Evolutionary conservation across 2,329 filamentous ascomycete genomes (phyloP), one percentile per base, ranked within the genome.

Genomic region (Alternaria postmessia): DNA sequence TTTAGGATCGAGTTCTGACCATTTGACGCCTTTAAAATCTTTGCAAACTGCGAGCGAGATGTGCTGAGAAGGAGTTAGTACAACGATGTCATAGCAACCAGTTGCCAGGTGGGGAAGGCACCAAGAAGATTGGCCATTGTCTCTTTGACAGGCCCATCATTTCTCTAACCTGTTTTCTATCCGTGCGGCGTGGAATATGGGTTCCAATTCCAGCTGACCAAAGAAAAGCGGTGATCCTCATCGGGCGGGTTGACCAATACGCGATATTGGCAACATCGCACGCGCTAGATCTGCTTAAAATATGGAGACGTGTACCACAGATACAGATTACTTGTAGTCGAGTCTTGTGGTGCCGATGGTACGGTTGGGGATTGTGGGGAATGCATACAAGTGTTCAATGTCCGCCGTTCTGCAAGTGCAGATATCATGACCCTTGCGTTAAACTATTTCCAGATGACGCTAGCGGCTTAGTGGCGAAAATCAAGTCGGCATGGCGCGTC

Each of bases 81-180:
- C 38, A 30, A n/a, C 24, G 11, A 28, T n/a, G 20, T 22, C 20
- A 22, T 16, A 12, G 26, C 51, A 42, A 34, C 18, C n/a, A 14
- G n/a, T 4, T n/a, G 20, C 22, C 39, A 32, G 24, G 12, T n/a
- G 22, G 28, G n/a, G 24, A 20, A n/a, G 26, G 46, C 49, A 59
- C 56, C 28, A 59, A n/a, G 11, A 59, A 59, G 6, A 39, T 16
- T 24, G 56, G 51, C 56, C 56, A 59, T 43, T 59, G 56, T 39
- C 49, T 11, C 16, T 59, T 43, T 9, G 56, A 59, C 11, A 59
- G 51, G 1, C 56, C 51, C 6, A 59, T n/a, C 7, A 49, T 26
- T 51, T 39, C 22, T 9, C 14, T 59, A 9, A 59, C 51, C 16
- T 32, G 16, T 1, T 20, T 18, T 16, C 20, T 34, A 7, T 28